Evolutionary conservation across 371 early-diverging fungal species (phyloP), one percentile per base, ranked within the genome.

Genomic region (Actinomucor elegans): DNA sequence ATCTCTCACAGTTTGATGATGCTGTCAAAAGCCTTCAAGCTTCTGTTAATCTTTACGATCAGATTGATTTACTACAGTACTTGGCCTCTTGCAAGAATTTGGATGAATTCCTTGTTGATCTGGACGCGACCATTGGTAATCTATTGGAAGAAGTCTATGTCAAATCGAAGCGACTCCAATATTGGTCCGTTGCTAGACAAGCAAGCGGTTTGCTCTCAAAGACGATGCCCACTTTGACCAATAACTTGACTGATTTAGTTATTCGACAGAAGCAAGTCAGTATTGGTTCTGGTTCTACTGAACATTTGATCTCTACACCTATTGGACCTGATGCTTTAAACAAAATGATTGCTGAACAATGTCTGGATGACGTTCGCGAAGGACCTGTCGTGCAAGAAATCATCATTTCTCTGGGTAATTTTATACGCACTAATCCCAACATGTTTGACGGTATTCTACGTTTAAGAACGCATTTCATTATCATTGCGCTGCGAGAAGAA

Each of bases 301-400:
- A 91, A 37, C 73, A 81, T 47, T 71, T 87, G 31, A 86, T 88
- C 31, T 75, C 77, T 11, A 71, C 69, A n/a, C 92, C 93, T 20
- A 57, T 90, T 12, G 73, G 77, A 7, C 91, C 94, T 0, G 87
- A 80, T 29, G 81, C 77, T 0, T 64, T 94, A 9, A 72, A 73
- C 37, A 76, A 78, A 24, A 79, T 92, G 60, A 84, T 92, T 55
- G 79, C 80, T 5, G 72, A 73, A 41, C 77, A 77, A 61, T 71
- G 76, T 77, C 76, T 61, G 52, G 92, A 79, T 34, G 94, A 94
- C 67, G 82, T 90, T 2, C 88, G 93, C 29, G 92, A 93, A 53
- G 92, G 87, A 0, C 89, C 93, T 0, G 77, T 94, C 0, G 90
- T 92, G 0, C 92, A 93, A 54, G 94, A 92, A 68, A 79, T 93